Percentiles rank a stretch among this genome's conserved stretches.
Conservation (phyloP, 2,329 filamentous ascomycete genomes). For the Nemania diffusa region DNA sequence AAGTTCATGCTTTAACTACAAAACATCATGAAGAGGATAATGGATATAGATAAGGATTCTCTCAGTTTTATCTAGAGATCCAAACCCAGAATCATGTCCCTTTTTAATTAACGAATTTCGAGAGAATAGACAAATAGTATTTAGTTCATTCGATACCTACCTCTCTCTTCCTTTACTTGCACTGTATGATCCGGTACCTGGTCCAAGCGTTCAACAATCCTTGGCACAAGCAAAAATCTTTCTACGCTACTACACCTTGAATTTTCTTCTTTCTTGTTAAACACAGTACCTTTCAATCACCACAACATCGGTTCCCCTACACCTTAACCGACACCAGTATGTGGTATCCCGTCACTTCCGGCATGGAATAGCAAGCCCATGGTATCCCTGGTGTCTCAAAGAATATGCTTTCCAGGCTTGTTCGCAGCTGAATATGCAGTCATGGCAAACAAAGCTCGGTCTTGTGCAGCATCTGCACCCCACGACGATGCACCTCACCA, state of each 20-base stretch:
- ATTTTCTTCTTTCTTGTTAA: background rate
- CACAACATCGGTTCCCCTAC: too few relatives aligned
- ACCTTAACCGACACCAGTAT: background rate
- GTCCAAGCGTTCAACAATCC: constrained; percentile 12
- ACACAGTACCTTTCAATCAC: background rate
- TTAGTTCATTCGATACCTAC: too few relatives aligned
- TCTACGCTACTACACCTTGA: constrained; percentile 2
- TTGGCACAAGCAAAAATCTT: constrained; percentile 18
- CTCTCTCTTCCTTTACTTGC: too few relatives aligned
- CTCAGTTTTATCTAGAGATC: too few relatives aligned
- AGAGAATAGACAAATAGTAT: too few relatives aligned
- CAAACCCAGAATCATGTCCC: too few relatives aligned
- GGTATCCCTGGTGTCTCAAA: background rate
- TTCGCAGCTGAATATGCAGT: background rate
- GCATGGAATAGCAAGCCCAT: constrained; percentile 2
- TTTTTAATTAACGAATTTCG: too few relatives aligned
- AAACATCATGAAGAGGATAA: too few relatives aligned
- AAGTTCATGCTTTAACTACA: background rate
- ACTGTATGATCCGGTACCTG: background rate
- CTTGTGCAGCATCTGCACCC: background rate
- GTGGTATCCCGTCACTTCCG: background rate
- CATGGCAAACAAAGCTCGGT: background rate
- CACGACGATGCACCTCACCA: background rate
- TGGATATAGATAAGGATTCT: too few relatives aligned
- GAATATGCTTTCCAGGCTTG: background rate